Percentiles rank a stretch among this genome's conserved stretches.
Conservation (phyloP, 2,329 filamentous ascomycete genomes). For the Trichophyton verrucosum region DNA sequence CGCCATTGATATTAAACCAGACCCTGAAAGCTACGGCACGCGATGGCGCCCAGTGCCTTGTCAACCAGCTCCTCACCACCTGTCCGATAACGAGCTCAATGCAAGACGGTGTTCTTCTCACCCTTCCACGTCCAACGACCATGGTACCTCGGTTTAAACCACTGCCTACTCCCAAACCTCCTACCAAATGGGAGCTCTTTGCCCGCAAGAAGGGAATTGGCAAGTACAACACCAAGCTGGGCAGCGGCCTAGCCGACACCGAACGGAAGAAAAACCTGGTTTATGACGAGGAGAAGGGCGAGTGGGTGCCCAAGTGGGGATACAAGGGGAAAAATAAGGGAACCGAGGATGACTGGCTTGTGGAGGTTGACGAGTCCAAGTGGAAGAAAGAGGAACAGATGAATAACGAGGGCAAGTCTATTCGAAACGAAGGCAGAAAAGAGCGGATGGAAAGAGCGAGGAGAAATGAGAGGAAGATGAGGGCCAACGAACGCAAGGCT, state of each 20-base stretch:
- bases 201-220: constrained; percentile 89
- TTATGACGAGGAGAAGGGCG: constrained; percentile 71
- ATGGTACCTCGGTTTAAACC: constrained; percentile 82
- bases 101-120: constrained; percentile 58
- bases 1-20: constrained; percentile 43
- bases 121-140: constrained; percentile 59
- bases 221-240: constrained; percentile 59
- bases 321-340: constrained; percentile 85
- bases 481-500: constrained; percentile 49
- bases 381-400: constrained; percentile 52
- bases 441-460: constrained; percentile 57
- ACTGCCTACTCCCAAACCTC: constrained; percentile 64
- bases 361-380: constrained; percentile 74
- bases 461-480: constrained; percentile 52
- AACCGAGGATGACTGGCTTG: constrained; percentile 72
- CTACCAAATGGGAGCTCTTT: constrained; percentile 93
- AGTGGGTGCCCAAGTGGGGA: constrained; percentile 92
- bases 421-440: constrained; percentile 53
- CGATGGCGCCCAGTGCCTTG: constrained; percentile 78
- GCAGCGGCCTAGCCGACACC: constrained; percentile 47
- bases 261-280: constrained; percentile 55
- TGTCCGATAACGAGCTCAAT: constrained; percentile 61
- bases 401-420: constrained; percentile 47
- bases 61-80: constrained; percentile 88
- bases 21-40: constrained; percentile 63